Evolutionary conservation across 257 asterid species (phyloP), one percentile per base, ranked within the genome.

Genomic region (Nicotiana undulata): DNA sequence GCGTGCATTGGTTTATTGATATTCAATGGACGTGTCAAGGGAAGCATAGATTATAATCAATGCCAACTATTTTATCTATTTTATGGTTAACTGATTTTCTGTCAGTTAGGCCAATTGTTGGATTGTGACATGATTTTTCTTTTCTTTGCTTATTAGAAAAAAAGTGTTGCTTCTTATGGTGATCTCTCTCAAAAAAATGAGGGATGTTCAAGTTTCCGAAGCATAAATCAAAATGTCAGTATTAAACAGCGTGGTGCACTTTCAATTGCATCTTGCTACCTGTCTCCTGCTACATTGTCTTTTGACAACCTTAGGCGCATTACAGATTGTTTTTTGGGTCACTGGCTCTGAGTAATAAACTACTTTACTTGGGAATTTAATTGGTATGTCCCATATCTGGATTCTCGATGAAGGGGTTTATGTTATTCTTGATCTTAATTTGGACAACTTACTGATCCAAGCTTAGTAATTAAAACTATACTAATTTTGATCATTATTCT

Each of bases 11-110:
- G 3, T 68, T 26, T 63, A 44, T 3, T 79, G 10, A 11, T 59
- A 22, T 63, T 44, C 64, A 79, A 63, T 79, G 76, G 37, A 63
- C 76, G 82, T 79, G 82, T 79, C 82, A 79, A 63, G 70, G 82
- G 60, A 28, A 79, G 82, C 82, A 49, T 63, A 79, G 16, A 79
- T 2, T 53, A 67, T 26, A 5, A 6, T 46, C 34, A 44, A 40
- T 13, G 13, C 77, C 59, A 70, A 70, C 59, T 70, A 22, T 11
- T 20, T 13, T 37, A 9, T 34, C 6, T 40, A 32, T 40, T 40
- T 8, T 68, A 13, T 10, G 4, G 59, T 70, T 12, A 44, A 44
- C 37, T 70, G 13, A 70, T 70, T 22, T 46, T 70, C 12, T 44
- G 2, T 13, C 31, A 13, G 77, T 70, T 70, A 3, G 55, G 22